Evolutionary conservation across 208 protist species (phyloP).

Genomic region (Leishmania mexicana): DNA sequence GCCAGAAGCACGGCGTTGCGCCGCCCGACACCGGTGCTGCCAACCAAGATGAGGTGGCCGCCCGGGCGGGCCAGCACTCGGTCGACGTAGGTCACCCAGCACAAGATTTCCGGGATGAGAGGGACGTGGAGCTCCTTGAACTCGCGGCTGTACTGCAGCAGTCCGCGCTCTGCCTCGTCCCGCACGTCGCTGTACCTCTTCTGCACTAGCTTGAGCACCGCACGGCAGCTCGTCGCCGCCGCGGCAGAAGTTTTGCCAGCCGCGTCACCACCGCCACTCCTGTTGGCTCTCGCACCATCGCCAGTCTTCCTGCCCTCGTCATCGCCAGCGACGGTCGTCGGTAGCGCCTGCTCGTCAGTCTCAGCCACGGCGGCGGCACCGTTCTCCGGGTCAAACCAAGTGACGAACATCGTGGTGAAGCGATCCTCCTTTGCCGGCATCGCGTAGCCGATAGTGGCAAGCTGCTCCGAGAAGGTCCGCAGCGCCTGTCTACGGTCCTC

Average conservation of each 20-base stretch:
- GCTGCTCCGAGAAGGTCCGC: constrained; percentile 80
- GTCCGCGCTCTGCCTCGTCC: constrained; percentile 75
- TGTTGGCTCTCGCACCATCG: background rate
- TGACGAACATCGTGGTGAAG: constrained; percentile 85
- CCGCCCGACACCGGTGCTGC: constrained; percentile 89
- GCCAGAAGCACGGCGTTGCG: constrained; percentile 85
- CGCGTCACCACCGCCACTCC: constrained; percentile 6
- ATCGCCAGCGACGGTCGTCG: background rate
- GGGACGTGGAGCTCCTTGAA: constrained; percentile 91
- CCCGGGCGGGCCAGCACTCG: constrained; percentile 83
- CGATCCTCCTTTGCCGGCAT: constrained; percentile 69
- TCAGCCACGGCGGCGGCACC: background rate
- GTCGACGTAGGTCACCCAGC: constrained; percentile 90
- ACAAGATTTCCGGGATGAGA: constrained; percentile 93
- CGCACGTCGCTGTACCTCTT: constrained; percentile 71
- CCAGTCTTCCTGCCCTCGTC: background rate
- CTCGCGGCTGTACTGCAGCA: constrained; percentile 96
- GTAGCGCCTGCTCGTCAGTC: background rate
- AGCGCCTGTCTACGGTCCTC: constrained; percentile 76
- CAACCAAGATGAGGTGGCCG: constrained; percentile 94
- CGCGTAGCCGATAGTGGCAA: constrained; percentile 86
- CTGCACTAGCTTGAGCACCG: constrained; percentile 55
- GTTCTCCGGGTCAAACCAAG: constrained; percentile 62
- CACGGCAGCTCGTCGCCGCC: background rate
- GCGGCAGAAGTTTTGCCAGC: background rate